These are phyloP conservation scores for Tetrapisispora taiwanensis DNA, from an alignment of 805 yeast genomes.

Conservation along the genomic window DNA sequence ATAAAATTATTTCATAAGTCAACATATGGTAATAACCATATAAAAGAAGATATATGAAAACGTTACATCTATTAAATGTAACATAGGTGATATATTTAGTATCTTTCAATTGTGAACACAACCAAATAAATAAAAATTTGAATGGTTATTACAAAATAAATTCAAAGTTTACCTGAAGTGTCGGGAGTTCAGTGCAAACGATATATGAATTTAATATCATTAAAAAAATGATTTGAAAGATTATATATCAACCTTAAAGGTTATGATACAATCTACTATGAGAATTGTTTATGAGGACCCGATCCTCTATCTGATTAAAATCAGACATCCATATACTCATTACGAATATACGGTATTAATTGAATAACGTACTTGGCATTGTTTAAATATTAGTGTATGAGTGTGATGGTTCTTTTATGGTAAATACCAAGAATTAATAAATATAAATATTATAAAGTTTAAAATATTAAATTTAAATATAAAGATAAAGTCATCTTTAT, in stretches of 20 bases:
- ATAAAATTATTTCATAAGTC: not conserved
- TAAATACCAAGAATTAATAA: too few relatives aligned
- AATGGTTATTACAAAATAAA: not conserved
- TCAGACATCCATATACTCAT: not conserved
- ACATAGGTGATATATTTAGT: not conserved
- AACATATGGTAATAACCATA: not conserved
- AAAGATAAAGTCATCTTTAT: too few relatives aligned
- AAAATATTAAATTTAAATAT: too few relatives aligned
- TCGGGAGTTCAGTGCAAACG: conserved; percentile 70
- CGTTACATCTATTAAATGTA: not conserved
- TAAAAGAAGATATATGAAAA: not conserved
- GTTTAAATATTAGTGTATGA: not conserved
- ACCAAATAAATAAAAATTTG: too few relatives aligned
- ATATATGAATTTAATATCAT: not conserved
- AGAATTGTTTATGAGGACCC: conserved; percentile 48
- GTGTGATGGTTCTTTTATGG: too few relatives aligned
- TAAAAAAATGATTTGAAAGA: not conserved
- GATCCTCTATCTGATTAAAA: conserved; percentile 40
- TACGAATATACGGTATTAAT: not conserved
- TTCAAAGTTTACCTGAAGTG: conserved; percentile 52
- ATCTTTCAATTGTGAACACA: not conserved
- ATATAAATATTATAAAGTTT: too few relatives aligned
- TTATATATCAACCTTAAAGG: not conserved
- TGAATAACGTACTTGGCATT: conserved; percentile 6
- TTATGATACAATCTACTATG: not conserved